A percentile compares a stretch with the other conserved stretches of the same genome.
Evolutionary conservation across 2,329 filamentous ascomycete genomes (phyloP).

Genomic region (Pseudopyricularia javanii): DNA sequence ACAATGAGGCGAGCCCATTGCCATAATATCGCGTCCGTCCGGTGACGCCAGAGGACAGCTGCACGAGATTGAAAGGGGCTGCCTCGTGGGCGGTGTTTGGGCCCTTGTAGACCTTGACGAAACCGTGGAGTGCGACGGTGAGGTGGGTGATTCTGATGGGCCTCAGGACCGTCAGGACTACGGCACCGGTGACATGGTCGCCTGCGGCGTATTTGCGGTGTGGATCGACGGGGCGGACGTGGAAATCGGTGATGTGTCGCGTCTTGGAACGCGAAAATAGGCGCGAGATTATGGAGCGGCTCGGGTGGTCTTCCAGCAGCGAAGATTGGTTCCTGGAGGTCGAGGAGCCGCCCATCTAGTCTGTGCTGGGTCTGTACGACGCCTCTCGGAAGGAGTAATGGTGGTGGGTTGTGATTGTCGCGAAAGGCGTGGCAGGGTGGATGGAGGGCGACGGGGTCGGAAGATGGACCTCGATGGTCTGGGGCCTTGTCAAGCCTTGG

Average conservation of each 20-base stretch:
- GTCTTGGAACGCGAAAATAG: constrained; percentile 42
- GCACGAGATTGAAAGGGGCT: constrained; percentile 23
- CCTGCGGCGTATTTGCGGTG: constrained; percentile 66
- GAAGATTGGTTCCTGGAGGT: constrained; percentile 24
- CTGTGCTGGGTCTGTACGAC: constrained; percentile 6
- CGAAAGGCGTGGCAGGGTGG: neutral
- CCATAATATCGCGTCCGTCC: constrained; percentile 48
- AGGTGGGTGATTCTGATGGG: constrained; percentile 69
- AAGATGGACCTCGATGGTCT: neutral
- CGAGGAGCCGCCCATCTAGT: constrained; percentile 32
- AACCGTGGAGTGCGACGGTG: constrained; percentile 66
- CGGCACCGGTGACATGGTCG: constrained; percentile 60
- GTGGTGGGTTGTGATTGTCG: neutral
- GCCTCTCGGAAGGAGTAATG: neutral
- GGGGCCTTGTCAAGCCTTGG: neutral
- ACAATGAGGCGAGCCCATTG: constrained; percentile 68
- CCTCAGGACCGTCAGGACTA: constrained; percentile 61
- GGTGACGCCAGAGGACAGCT: constrained; percentile 18
- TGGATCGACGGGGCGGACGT: constrained; percentile 65
- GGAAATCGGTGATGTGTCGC: constrained; percentile 65
- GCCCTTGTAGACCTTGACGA: constrained; percentile 67
- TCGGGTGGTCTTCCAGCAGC: constrained; percentile 20
- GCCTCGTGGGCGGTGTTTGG: constrained; percentile 40
- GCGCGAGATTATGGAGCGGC: constrained; percentile 18
- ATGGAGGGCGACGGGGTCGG: neutral